A percentile compares a stretch with the other conserved stretches of the same genome.
Evolutionary conservation across 768 basidiomycete species (phyloP).

Genomic region (Podaxis pistillaris): DNA sequence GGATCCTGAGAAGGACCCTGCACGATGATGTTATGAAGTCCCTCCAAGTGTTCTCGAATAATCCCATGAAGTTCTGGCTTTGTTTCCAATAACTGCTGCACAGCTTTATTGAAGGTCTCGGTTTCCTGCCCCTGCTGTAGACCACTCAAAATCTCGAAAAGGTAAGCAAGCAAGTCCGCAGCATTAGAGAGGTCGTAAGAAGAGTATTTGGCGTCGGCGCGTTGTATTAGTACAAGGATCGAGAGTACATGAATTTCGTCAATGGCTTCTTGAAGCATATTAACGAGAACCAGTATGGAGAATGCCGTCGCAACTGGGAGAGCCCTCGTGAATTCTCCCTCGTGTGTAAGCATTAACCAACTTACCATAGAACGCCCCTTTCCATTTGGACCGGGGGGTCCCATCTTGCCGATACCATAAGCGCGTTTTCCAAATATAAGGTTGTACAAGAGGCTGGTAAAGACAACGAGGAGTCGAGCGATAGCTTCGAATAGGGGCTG

Average conservation of each 20-base stretch:
- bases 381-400: conserved; percentile 32
- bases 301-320: conserved; percentile 2
- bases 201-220: conserved; percentile 25
- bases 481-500: conserved; percentile 6
- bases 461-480: conserved; percentile 20
- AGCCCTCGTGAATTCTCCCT: conserved; percentile 13
- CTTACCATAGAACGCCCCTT: conserved; percentile 32
- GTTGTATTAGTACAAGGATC: conserved; percentile 30
- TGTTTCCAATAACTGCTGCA: conserved; percentile 24
- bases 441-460: conserved; percentile 23
- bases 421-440: conserved; percentile 6
- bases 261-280: conserved; percentile 23
- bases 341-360: not conserved
- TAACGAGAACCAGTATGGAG: not conserved
- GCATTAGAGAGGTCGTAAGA: conserved; percentile 26
- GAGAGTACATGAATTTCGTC: conserved; percentile 29
- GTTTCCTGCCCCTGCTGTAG: conserved; percentile 20
- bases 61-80: conserved; percentile 24
- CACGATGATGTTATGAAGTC: conserved; percentile 27
- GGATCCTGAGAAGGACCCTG: conserved; percentile 22
- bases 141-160: conserved; percentile 23
- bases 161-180: conserved; percentile 22
- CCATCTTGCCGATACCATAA: conserved; percentile 35
- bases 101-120: conserved; percentile 23
- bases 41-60: conserved; percentile 25